Conservation (phyloP, 495 filamentous ascomycete genomes). For the Penicillium simplicissimum region DNA sequence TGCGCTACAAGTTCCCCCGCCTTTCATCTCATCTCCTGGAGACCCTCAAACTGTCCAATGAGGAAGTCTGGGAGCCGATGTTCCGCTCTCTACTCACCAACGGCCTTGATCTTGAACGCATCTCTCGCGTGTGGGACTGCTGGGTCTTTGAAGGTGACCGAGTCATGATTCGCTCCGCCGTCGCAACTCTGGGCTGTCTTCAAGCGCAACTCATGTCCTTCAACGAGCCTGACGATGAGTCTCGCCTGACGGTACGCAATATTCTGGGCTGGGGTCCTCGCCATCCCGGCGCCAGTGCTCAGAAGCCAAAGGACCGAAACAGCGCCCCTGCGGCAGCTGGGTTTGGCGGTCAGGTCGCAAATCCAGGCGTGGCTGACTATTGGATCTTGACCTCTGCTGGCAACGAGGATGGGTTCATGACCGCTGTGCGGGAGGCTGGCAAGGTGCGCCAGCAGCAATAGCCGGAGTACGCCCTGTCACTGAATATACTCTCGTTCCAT, state of each 20-base stretch:
- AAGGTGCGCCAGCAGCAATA: conserved; percentile 51
- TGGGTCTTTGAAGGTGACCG: conserved; percentile 92
- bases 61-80: conserved; percentile 57
- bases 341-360: conserved; percentile 42
- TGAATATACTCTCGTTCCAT: conserved; percentile 1
- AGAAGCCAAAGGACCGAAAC: conserved; percentile 41
- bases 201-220: conserved; percentile 64
- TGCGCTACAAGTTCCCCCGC: conserved; percentile 69
- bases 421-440: conserved; percentile 64
- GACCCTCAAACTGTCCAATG: conserved; percentile 44
- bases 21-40: conserved; percentile 68
- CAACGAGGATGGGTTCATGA: conserved; percentile 70
- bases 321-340: conserved; percentile 43
- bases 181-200: conserved; percentile 66
- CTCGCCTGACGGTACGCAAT: conserved; percentile 36
- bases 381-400: conserved; percentile 49
- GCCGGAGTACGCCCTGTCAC: not conserved
- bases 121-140: conserved; percentile 85
- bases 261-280: conserved; percentile 57
- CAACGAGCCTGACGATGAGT: conserved; percentile 45
- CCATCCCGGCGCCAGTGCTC: conserved; percentile 32
- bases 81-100: conserved; percentile 60
- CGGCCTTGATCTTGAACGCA: conserved; percentile 67
- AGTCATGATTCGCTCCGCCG: conserved; percentile 72
- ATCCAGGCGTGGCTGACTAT: conserved; percentile 44